Percentiles rank a stretch among this genome's conserved stretches.
phyloP scores from a whole-genome alignment of 2,329 filamentous ascomycete genomes.

The Aspergillus pseudoterreus region DNA sequence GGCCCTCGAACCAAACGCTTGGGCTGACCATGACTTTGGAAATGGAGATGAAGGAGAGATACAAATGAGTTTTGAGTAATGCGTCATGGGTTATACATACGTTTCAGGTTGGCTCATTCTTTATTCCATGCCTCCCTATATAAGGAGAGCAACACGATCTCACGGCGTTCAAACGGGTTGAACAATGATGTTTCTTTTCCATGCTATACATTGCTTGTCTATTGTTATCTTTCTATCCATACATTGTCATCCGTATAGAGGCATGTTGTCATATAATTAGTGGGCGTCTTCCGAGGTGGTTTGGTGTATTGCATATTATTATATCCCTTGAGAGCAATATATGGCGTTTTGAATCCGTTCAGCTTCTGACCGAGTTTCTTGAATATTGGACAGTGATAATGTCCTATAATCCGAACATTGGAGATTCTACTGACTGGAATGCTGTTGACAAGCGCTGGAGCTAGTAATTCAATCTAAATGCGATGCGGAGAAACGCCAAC shows the following conservation, averaged over 20 bases:
- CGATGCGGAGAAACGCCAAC: slow-evolving; percentile 5
- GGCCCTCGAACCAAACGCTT: slow-evolving; percentile 56
- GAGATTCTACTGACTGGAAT: background rate
- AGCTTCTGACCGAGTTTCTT: too few relatives aligned
- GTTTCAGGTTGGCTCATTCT: background rate
- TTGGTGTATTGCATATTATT: too few relatives aligned
- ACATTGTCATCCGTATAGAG: too few relatives aligned
- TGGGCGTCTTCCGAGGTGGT: too few relatives aligned
- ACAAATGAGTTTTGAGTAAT: slow-evolving; percentile 74
- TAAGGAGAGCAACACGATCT: too few relatives aligned
- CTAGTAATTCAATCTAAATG: background rate
- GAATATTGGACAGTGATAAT: background rate
- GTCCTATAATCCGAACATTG: background rate
- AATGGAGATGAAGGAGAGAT: slow-evolving; percentile 74
- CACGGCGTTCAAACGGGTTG: too few relatives aligned
- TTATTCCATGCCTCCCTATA: background rate
- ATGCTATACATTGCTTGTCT: too few relatives aligned
- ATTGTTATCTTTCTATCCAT: too few relatives aligned
- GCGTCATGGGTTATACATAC: slow-evolving; percentile 1
- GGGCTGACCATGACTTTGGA: slow-evolving; percentile 65
- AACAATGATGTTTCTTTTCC: too few relatives aligned
- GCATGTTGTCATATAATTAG: too few relatives aligned
- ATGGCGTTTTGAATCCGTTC: too few relatives aligned
- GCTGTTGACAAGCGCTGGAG: background rate
- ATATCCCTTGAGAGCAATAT: too few relatives aligned